Conservation (phyloP, 2,329 filamentous ascomycete genomes). For the Nigrograna mackinnonii region DNA sequence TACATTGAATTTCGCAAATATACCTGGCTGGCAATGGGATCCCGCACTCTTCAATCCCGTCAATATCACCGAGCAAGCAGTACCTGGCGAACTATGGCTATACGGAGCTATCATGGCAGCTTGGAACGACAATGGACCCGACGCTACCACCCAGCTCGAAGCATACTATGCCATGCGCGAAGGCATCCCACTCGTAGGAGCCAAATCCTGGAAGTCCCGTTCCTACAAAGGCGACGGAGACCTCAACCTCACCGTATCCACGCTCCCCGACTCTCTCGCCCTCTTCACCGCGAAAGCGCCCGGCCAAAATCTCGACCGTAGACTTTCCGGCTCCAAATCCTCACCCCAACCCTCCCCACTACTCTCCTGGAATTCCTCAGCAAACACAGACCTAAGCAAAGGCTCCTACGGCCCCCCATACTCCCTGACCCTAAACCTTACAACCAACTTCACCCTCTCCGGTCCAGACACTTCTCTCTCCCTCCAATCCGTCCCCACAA, state of each 20-base stretch:
- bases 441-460: constrained; percentile 49
- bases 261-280: constrained; percentile 39
- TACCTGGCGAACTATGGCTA: constrained; percentile 29
- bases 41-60: constrained; percentile 50
- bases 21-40: constrained; percentile 50
- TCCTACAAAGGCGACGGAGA: constrained; percentile 44
- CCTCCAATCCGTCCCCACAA: constrained; percentile 27
- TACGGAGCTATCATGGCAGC: constrained; percentile 48
- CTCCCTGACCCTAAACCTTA: constrained; percentile 42
- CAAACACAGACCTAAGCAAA: constrained; percentile 24
- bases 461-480: constrained; percentile 49
- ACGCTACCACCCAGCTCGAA: constrained; percentile 53
- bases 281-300: constrained; percentile 44
- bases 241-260: constrained; percentile 24
- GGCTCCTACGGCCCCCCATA: constrained; percentile 54
- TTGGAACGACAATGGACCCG: constrained; percentile 55
- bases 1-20: constrained; percentile 49
- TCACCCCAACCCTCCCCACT: constrained; percentile 17
- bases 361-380: constrained; percentile 32
- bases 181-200: constrained; percentile 49
- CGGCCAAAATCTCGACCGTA: constrained; percentile 50
- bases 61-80: constrained; percentile 45
- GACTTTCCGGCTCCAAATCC: constrained; percentile 15
- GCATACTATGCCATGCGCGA: constrained; percentile 52
- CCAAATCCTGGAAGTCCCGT: constrained; percentile 51